phyloP scores from a whole-genome alignment of 2,329 filamentous ascomycete species.

The Pyricularia grisea region DNA sequence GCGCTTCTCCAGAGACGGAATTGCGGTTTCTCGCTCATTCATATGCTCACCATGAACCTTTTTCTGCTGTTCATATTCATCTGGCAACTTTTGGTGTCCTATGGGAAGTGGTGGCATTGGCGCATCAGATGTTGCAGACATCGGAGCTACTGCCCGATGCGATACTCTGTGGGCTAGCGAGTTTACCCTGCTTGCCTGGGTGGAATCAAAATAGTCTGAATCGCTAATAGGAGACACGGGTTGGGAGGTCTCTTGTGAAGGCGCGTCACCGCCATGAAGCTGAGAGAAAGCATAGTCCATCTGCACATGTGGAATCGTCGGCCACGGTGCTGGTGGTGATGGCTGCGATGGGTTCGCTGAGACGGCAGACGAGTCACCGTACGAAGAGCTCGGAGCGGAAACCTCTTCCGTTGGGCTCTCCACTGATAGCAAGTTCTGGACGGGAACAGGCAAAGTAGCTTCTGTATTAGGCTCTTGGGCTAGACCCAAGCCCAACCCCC shows the following conservation, averaged over 20 bases:
- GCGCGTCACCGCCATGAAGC: neutral
- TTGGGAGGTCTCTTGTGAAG: neutral
- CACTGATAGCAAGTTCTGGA: neutral
- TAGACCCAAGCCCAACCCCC: neutral
- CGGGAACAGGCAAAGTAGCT: neutral
- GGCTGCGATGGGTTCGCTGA: neutral
- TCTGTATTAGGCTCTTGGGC: neutral
- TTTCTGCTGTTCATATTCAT: neutral
- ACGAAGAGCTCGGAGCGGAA: slow-evolving; percentile 1
- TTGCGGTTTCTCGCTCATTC: neutral
- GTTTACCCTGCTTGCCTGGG: slow-evolving; percentile 1
- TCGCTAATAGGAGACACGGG: slow-evolving; percentile 3
- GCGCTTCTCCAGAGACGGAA: neutral
- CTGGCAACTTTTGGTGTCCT: neutral
- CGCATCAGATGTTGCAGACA: neutral
- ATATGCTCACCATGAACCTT: neutral
- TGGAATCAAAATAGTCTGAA: neutral
- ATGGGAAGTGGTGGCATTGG: slow-evolving; percentile 3
- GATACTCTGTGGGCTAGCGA: slow-evolving; percentile 4
- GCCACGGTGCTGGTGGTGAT: slow-evolving; percentile 3
- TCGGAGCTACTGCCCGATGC: neutral
- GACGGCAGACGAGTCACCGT: neutral
- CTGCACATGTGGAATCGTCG: neutral
- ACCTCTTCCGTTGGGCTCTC: neutral
- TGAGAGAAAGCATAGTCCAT: slow-evolving; percentile 4